Percentiles rank a stretch among this genome's conserved stretches.
phyloP scores from a whole-genome alignment of 257 asterid species.

The Rehmannia glutinosa region DNA sequence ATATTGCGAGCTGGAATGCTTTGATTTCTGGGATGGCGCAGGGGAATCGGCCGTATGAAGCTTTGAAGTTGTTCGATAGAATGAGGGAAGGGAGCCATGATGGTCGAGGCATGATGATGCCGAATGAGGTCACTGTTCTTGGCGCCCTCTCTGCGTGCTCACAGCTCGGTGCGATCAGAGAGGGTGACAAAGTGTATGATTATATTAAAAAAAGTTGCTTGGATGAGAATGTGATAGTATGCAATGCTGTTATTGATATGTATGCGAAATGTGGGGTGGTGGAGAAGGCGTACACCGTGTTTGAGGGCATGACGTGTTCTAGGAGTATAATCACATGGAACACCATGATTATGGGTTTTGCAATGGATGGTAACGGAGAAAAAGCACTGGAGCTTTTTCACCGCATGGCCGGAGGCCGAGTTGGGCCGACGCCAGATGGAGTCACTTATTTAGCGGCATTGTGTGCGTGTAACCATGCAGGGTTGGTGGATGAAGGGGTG shows the following conservation, averaged over 20 bases:
- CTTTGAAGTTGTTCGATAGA: constrained; percentile 49
- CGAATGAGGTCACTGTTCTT: constrained; percentile 80
- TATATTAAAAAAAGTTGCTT: constrained; percentile 34
- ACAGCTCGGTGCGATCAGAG: constrained; percentile 72
- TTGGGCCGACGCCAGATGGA: constrained; percentile 44
- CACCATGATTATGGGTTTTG: constrained; percentile 88
- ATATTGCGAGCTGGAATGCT: constrained; percentile 91
- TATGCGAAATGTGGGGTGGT: constrained; percentile 77
- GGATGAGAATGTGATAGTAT: constrained; percentile 61
- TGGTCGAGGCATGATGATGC: constrained; percentile 20
- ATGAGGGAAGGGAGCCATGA: constrained; percentile 33
- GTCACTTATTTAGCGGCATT: constrained; percentile 70
- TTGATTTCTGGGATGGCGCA: constrained; percentile 84
- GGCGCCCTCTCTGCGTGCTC: constrained; percentile 87
- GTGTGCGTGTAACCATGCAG: constrained; percentile 92
- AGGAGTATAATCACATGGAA: constrained; percentile 74
- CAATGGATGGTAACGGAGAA: constrained; percentile 74
- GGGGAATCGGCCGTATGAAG: constrained; percentile 71
- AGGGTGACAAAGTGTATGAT: constrained; percentile 49
- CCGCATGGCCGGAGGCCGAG: constrained; percentile 28
- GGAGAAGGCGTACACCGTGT: constrained; percentile 53
- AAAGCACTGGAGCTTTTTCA: constrained; percentile 59
- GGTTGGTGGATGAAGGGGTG: constrained; percentile 90
- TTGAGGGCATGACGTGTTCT: constrained; percentile 49
- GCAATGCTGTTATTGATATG: constrained; percentile 89